Conservation (phyloP, 352 stramenopile species). For the Pythium folliculosum region DNA sequence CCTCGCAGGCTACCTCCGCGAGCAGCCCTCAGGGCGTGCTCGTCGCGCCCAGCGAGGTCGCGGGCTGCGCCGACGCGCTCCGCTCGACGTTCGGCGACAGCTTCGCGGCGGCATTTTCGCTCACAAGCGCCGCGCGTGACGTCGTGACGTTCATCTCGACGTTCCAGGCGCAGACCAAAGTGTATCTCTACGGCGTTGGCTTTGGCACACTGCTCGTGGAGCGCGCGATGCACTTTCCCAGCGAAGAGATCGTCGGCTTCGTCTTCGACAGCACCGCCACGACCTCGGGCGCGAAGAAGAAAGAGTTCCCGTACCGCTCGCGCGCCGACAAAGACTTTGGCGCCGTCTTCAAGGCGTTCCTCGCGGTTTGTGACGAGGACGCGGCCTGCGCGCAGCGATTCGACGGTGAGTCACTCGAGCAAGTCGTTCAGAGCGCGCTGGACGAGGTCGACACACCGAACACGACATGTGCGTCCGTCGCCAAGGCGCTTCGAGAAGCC, state of each 20-base stretch:
- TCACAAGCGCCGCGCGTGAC: constrained; percentile 65
- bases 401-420: constrained; percentile 1
- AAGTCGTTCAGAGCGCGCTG: constrained; percentile 19
- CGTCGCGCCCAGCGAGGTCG: constrained; percentile 21
- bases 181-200: constrained; percentile 68
- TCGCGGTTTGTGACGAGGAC: constrained; percentile 41
- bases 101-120: constrained; percentile 49
- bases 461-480: background rate
- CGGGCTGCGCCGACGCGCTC: constrained; percentile 11
- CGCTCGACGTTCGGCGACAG: constrained; percentile 16
- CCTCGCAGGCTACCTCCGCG: constrained; percentile 15
- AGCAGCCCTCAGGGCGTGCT: constrained; percentile 7
- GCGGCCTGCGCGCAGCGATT: constrained; percentile 37
- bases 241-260: constrained; percentile 55
- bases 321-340: constrained; percentile 33
- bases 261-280: constrained; percentile 57
- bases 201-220: constrained; percentile 71
- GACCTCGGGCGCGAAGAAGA: constrained; percentile 30
- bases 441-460: constrained; percentile 15
- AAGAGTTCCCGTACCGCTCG: constrained; percentile 26
- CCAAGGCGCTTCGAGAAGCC: background rate
- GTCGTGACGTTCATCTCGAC: constrained; percentile 53
- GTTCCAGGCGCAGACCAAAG: constrained; percentile 43
- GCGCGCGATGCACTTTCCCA: constrained; percentile 55
- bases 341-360: constrained; percentile 42